A percentile compares a stretch with the other conserved stretches of the same genome.
phyloP scores from a whole-genome alignment of 768 basidiomycete species.

The Boletus rufocinnamomeus region DNA sequence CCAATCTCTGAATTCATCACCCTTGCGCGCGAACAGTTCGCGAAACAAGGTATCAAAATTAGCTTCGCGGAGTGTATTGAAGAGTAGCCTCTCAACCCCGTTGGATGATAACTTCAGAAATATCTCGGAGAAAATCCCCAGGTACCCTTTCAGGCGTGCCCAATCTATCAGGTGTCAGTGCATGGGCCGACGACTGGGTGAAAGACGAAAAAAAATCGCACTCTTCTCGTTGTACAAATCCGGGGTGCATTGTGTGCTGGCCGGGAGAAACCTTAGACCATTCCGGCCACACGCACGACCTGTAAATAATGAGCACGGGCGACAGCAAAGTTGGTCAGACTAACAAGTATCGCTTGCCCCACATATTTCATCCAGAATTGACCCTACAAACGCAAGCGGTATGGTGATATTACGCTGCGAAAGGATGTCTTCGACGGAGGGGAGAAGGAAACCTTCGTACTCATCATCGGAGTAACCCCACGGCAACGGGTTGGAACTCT shows the following conservation, averaged over 20 bases:
- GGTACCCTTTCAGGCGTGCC: slow-evolving; percentile 7
- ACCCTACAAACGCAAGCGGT: slow-evolving; percentile 12
- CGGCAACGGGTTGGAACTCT: slow-evolving; percentile 12
- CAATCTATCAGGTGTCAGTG: slow-evolving; percentile 7
- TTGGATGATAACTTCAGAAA: slow-evolving; percentile 3
- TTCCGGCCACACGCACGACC: slow-evolving; percentile 7
- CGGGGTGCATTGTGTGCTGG: not conserved
- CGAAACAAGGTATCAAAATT: slow-evolving; percentile 6
- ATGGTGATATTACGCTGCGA: slow-evolving; percentile 5
- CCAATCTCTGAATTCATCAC: slow-evolving; percentile 10
- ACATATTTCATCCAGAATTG: slow-evolving; percentile 17
- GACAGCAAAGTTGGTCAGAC: not conserved
- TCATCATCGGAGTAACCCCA: not conserved
- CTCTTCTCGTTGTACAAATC: slow-evolving; percentile 19
- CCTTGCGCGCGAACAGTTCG: slow-evolving; percentile 9
- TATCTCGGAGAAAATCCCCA: not conserved
- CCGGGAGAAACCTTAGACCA: not conserved
- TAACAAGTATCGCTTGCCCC: slow-evolving; percentile 11
- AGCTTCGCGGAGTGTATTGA: slow-evolving; percentile 6
- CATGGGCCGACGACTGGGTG: not conserved
- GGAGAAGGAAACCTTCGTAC: slow-evolving; percentile 9
- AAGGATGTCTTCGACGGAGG: not conserved
- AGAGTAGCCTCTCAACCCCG: slow-evolving; percentile 7
- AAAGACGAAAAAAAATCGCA: not conserved
- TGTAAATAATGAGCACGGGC: not conserved